These are phyloP conservation scores for Pseudotsuga menziesii DNA, from an alignment of 75 land plant genomes.

Conservation along the genomic window DNA sequence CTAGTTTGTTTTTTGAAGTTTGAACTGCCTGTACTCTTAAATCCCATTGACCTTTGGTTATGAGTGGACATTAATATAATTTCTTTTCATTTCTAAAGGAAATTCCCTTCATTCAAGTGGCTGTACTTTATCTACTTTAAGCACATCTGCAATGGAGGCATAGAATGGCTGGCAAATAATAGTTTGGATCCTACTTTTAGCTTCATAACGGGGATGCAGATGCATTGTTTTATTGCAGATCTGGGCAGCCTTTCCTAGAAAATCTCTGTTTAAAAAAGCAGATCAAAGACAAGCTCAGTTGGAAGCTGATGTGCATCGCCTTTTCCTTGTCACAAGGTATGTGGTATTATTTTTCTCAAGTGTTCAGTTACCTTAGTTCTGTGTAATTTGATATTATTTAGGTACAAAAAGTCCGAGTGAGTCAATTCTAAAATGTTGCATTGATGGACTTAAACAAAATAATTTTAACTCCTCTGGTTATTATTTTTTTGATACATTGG, in stretches of 20 bases:
- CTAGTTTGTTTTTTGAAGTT: background rate
- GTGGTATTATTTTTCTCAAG: background rate
- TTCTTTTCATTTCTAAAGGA: no score
- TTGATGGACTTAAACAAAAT: background rate
- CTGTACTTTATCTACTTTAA: background rate
- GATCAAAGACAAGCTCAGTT: constrained; percentile 77
- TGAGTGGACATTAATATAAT: no score
- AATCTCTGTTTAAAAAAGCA: background rate
- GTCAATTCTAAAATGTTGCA: background rate
- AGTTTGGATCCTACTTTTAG: background rate
- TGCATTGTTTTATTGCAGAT: constrained; percentile 4
- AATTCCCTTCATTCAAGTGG: background rate
- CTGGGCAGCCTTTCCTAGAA: background rate
- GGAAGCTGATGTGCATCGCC: constrained; percentile 81
- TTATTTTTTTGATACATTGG: background rate
- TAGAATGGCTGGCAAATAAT: background rate
- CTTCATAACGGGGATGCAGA: background rate
- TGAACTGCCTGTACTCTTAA: background rate
- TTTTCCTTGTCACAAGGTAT: constrained; percentile 84
- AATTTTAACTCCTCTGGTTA: background rate
- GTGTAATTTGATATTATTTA: background rate
- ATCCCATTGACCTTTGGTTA: background rate
- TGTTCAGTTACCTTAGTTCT: background rate
- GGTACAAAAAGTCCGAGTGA: no score
- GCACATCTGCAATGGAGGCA: background rate